phyloP scores from a whole-genome alignment of 768 basidiomycete species.

The Lentinula guzmanii region DNA sequence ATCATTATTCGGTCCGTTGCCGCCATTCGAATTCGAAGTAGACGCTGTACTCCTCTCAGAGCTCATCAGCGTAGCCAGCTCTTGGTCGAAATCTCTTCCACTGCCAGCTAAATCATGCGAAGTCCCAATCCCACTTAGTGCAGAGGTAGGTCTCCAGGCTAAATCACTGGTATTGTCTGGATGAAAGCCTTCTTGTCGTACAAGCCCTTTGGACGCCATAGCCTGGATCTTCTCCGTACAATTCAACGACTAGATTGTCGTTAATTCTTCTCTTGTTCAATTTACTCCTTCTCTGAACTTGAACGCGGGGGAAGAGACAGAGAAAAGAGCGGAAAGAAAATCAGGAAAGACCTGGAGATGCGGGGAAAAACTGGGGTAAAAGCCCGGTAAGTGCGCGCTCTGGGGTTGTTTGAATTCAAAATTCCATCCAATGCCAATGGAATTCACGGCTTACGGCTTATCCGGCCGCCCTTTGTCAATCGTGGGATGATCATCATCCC shows the following conservation, averaged over 20 bases:
- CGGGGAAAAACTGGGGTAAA: not conserved
- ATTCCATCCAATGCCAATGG: not conserved
- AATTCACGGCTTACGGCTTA: not conserved
- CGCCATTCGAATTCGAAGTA: no score
- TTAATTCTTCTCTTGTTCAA: no score
- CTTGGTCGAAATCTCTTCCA: constrained; percentile 58
- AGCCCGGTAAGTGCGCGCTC: not conserved
- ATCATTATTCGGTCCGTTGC: constrained; percentile 9
- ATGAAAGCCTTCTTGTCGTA: constrained; percentile 75
- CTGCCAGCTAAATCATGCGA: constrained; percentile 30
- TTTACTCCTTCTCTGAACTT: not conserved
- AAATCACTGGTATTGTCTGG: constrained; percentile 12
- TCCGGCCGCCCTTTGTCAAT: not conserved
- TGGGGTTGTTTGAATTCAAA: not conserved
- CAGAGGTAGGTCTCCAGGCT: constrained; percentile 24
- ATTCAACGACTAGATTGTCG: no score
- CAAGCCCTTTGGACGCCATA: constrained; percentile 6
- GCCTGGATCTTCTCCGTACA: not conserved
- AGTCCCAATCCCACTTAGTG: constrained; percentile 37
- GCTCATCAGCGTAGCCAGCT: constrained; percentile 50
- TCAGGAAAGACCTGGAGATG: not conserved
- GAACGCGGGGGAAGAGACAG: not conserved
- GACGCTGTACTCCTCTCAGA: constrained; percentile 27
- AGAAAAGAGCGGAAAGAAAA: not conserved
- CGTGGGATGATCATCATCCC: not conserved